phyloP scores from a whole-genome alignment of 257 asterid species.

The Solanum boliviense region DNA sequence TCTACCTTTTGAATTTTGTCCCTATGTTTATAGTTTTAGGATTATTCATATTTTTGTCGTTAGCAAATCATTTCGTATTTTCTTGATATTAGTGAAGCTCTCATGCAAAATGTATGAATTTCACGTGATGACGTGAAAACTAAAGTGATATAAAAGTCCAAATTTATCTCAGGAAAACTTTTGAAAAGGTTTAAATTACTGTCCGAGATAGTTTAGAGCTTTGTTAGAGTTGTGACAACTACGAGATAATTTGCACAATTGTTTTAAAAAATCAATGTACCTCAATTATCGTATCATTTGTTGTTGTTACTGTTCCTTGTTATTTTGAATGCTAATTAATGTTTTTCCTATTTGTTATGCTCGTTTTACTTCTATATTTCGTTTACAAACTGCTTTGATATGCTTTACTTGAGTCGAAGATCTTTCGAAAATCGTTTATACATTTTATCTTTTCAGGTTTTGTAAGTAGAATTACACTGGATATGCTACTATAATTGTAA shows the following conservation, averaged over 20 bases:
- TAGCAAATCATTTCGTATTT: neutral
- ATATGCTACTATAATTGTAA: neutral
- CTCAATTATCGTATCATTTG: neutral
- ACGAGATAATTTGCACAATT: neutral
- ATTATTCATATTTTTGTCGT: neutral
- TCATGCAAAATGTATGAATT: neutral
- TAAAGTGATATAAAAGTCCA: neutral
- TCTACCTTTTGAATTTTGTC: neutral
- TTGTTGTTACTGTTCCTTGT: neutral
- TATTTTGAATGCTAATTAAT: neutral
- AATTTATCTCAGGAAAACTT: neutral
- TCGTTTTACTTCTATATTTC: neutral
- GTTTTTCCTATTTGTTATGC: neutral
- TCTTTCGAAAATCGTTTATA: neutral
- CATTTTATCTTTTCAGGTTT: too few species aligned
- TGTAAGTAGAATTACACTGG: too few species aligned
- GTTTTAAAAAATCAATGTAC: neutral
- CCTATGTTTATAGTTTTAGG: neutral
- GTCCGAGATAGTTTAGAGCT: neutral
- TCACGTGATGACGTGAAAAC: neutral
- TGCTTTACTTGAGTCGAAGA: accelerated
- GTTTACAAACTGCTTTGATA: neutral
- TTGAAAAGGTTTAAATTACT: neutral
- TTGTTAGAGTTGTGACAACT: neutral
- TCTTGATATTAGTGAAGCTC: neutral